Evolutionary conservation across 2,329 filamentous ascomycete genomes (phyloP), one percentile per base, ranked within the genome.

Genomic region (Drechslerella coelobrocha): DNA sequence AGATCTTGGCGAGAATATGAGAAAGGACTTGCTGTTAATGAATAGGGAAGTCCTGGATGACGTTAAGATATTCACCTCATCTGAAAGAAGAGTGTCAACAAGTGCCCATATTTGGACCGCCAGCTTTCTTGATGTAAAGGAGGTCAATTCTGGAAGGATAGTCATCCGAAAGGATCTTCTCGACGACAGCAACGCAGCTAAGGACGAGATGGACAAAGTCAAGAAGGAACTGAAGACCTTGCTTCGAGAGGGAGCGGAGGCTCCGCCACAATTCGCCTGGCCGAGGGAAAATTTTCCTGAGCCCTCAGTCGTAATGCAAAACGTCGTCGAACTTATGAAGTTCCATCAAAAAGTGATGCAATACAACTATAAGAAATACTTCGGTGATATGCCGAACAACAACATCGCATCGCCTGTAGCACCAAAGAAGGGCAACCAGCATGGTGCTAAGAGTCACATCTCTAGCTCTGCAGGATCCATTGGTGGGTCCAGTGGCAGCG

Each of bases 221-320:
- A 99, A 99, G 84, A 99, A 99, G 85, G 97, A 96, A 86, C 84
- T 99, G 26, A 99, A 99, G 81, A 88, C 91, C 0, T 83, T 99
- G 19, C 80, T 99, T 65, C 88, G 94, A 27, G 90, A 96, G 78
- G 94, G 93, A n/a, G 91, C 92, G 72, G 90, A 94, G 77, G 90
- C 93, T 0, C 94, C 94, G 8, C 88, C 93, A 17, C 92, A 99
- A 77, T 99, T 99, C 78, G 91, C 94, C n/a, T 99, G 94, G 94
- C 94, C 94, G 1, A 86, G 86, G 74, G 87, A 91, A 43, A 93
- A 94, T 74, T 94, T 94, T 80, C 91, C 92, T 1, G 94, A 99
- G 78, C 94, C 94, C 1, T 95, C 92, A 24, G 87, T 96, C 74
- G 94, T 99, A 2, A 91, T 96, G 77, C 88, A 89, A 23, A 89